A percentile compares a stretch with the other conserved stretches of the same genome.
phyloP scores from a whole-genome alignment of 176 grass and related monocot genomes.

The Cymbopogon citratus region DNA sequence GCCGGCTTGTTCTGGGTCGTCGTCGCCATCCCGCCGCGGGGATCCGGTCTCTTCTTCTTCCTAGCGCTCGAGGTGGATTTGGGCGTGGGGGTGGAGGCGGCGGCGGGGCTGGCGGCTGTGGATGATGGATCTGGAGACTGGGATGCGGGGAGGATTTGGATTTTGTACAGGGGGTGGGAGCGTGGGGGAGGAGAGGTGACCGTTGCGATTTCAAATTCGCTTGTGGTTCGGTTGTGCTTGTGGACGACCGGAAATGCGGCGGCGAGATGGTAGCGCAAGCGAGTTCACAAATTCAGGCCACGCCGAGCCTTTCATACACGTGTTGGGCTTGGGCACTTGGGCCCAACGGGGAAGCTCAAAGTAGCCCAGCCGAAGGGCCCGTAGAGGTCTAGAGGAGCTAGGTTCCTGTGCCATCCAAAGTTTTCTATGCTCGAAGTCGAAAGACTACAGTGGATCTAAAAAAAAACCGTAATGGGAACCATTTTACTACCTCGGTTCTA shows the following conservation, averaged over 20 bases:
- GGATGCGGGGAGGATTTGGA: neutral
- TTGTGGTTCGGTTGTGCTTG: too few relatives aligned
- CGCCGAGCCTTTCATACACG: neutral
- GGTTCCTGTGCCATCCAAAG: neutral
- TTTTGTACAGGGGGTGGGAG: neutral
- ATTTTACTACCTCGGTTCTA: too few relatives aligned
- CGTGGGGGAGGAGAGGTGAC: neutral
- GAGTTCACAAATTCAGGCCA: too few relatives aligned
- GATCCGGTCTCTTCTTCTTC: neutral
- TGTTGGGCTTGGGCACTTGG: too few relatives aligned
- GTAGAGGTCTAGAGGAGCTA: too few relatives aligned
- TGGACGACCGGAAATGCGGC: too few relatives aligned
- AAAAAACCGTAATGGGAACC: too few relatives aligned
- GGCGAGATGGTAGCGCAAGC: too few relatives aligned
- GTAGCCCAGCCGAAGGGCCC: neutral
- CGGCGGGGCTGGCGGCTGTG: neutral
- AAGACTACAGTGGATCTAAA: too few relatives aligned
- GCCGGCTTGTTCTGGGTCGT: constrained; percentile 20
- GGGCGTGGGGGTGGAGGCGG: neutral
- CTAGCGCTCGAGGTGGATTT: neutral
- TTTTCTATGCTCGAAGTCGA: too few relatives aligned
- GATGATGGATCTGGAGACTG: neutral
- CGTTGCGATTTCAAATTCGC: neutral
- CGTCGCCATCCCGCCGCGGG: constrained; percentile 30
- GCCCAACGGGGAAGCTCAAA: neutral